phyloP scores from a whole-genome alignment of 2,329 filamentous ascomycete genomes.

The Penicillium polonicum region DNA sequence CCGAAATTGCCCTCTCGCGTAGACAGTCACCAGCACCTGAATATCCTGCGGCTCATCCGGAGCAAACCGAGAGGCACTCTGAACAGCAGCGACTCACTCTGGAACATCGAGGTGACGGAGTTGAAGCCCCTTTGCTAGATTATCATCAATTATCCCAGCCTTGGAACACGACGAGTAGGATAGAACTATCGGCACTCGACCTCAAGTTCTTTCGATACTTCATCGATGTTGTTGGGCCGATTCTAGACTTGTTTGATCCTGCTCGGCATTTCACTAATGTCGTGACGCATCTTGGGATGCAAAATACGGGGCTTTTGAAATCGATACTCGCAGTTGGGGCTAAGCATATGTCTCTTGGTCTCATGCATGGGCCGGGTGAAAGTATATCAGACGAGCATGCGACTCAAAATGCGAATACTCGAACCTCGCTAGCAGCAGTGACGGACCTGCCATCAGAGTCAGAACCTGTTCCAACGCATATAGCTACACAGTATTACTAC shows the following conservation, averaged over 20 bases:
- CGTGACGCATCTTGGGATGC: constrained; percentile 14
- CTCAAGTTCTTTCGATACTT: constrained; percentile 8
- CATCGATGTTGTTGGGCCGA: constrained; percentile 6
- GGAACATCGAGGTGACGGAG: not conserved
- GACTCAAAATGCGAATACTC: not conserved
- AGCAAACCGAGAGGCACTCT: not conserved
- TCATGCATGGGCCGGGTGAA: not conserved
- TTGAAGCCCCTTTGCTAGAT: not conserved
- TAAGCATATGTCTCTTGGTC: constrained; percentile 10
- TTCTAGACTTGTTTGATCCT: constrained; percentile 18
- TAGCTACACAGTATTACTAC: constrained; percentile 55
- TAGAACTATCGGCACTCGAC: constrained; percentile 8
- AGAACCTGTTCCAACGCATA: constrained; percentile 4
- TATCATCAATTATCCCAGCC: constrained; percentile 4
- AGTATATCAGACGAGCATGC: not conserved
- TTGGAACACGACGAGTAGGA: constrained; percentile 16
- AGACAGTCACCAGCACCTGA: constrained; percentile 1
- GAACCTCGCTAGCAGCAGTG: not conserved
- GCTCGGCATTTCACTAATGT: constrained; percentile 17
- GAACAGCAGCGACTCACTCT: not conserved
- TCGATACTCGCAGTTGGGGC: constrained; percentile 6
- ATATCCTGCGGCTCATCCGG: not conserved
- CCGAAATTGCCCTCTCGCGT: constrained; percentile 10
- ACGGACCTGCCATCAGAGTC: not conserved
- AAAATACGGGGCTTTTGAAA: constrained; percentile 1